Evolutionary conservation across 1,284 basidiomycete species (phyloP), one percentile per base, ranked within the genome.

Genomic region (Cryptococcus wingfieldii): DNA sequence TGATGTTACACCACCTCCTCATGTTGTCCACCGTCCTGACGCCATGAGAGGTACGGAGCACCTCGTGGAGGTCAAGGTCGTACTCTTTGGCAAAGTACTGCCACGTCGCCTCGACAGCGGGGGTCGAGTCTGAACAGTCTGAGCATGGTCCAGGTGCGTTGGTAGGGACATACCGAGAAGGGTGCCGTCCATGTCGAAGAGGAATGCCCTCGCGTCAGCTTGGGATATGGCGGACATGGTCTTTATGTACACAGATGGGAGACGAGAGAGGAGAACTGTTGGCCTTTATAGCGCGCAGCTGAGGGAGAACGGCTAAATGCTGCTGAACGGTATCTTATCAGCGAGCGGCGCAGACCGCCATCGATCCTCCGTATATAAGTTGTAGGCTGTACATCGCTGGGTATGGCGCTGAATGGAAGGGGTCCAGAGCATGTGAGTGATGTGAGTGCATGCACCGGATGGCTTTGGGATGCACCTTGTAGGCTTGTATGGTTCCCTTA

Each of bases 21-120:
- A 90, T 74, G 34, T 87, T 88, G 69, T 90, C 88, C 51, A 82
- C 79, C 6, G 88, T 79, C 54, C 88, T 80, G 51, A 86, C 80
- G n/a, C 88, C 88, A 70, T 89, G 88, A 0, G 86, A 83, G 5
- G 81, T 75, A 48, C 67, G 64, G 19, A 77, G 53, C 0, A 77
- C 74, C 51, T 76, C 64, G 34, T 63, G 67, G 18, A 77, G 58
- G 58, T 77, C 74, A 3, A 76, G 64, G 55, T 68, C 51, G 58
- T 74, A 75, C 58, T 74, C 63, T 48, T 58, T 51, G 5, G 69
- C 72, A 56, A 71, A 76, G 42, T 64, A 65, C 28, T 70, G 60
- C 76, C 76, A 77, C 6, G 71, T 74, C 2, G 72, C 72, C 9
- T 70, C 43, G 5, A 77, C 76, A 34, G 68, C 74, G 2, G 74